These are phyloP conservation scores for Arthrinium phaeospermum DNA, from an alignment of 2,329 filamentous ascomycete species.

Conservation along the genomic window DNA sequence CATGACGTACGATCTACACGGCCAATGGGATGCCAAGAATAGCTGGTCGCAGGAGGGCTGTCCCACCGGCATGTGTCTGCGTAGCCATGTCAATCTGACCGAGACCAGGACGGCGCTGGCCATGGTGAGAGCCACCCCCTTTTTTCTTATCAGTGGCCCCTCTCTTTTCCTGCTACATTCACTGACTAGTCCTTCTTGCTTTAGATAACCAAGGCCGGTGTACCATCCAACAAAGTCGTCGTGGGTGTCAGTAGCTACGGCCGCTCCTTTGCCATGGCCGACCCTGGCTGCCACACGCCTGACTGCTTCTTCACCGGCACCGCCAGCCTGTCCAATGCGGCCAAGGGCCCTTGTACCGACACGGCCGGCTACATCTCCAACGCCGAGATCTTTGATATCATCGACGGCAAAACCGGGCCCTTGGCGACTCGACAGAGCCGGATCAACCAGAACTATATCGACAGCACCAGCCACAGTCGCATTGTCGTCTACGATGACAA, in stretches of 20 bases:
- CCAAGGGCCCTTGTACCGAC: slow-evolving; percentile 36
- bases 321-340: slow-evolving; percentile 28
- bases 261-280: slow-evolving; percentile 41
- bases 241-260: slow-evolving; percentile 42
- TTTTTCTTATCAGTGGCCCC: too few relatives aligned
- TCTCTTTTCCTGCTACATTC: too few relatives aligned
- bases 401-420: too few relatives aligned
- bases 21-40: slow-evolving; percentile 30
- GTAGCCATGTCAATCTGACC: slow-evolving; percentile 46
- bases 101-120: slow-evolving; percentile 41
- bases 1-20: slow-evolving; percentile 44
- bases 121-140: slow-evolving; percentile 30
- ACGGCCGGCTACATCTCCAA: slow-evolving; percentile 41
- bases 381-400: slow-evolving; percentile 33
- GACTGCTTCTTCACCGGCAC: neutral
- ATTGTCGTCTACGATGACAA: too few relatives aligned
- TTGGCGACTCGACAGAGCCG: too few relatives aligned
- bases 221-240: slow-evolving; percentile 36
- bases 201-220: slow-evolving; percentile 40
- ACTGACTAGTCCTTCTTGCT: too few relatives aligned
- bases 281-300: slow-evolving; percentile 31
- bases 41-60: slow-evolving; percentile 1
- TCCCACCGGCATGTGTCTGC: slow-evolving; percentile 38
- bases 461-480: too few relatives aligned
- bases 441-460: too few relatives aligned